phyloP scores from a whole-genome alignment of 495 filamentous ascomycete species.

The Hypoxylon rickii region DNA sequence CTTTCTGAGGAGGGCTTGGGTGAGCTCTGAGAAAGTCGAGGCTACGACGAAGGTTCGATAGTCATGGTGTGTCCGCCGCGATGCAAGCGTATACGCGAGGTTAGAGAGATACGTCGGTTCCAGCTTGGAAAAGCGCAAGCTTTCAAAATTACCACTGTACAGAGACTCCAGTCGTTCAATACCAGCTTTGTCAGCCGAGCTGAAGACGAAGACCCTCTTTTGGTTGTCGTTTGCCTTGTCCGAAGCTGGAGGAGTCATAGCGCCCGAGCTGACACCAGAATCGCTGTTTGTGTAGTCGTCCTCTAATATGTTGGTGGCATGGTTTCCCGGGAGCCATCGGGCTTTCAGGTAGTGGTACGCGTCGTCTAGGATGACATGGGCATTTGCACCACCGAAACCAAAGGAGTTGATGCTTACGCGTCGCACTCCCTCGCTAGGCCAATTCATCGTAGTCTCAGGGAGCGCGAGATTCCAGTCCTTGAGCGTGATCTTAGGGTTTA shows the following conservation, averaged over 20 bases:
- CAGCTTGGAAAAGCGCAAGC: background rate
- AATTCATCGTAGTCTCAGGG: background rate
- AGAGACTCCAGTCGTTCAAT: background rate
- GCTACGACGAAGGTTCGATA: background rate
- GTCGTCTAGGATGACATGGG: background rate
- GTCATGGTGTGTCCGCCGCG: background rate
- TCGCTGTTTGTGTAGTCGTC: too few relatives aligned
- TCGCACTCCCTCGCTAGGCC: background rate
- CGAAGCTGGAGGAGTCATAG: background rate
- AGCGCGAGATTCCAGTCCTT: background rate
- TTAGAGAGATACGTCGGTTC: background rate
- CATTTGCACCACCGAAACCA: background rate
- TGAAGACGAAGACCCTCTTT: background rate
- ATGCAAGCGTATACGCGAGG: background rate
- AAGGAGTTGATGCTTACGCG: conserved; percentile 1
- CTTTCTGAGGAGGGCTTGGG: background rate
- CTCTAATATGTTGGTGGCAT: background rate
- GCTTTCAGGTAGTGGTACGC: background rate
- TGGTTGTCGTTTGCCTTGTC: background rate
- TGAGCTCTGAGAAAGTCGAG: background rate
- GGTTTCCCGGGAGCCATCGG: background rate
- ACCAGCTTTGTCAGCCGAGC: background rate
- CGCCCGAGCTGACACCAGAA: too few relatives aligned
- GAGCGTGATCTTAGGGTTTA: conserved; percentile 7
- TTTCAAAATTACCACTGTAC: too few relatives aligned